A percentile compares a stretch with the other conserved stretches of the same genome.
Conservation (phyloP, 495 filamentous ascomycete genomes). For the Xylaria castorea region DNA sequence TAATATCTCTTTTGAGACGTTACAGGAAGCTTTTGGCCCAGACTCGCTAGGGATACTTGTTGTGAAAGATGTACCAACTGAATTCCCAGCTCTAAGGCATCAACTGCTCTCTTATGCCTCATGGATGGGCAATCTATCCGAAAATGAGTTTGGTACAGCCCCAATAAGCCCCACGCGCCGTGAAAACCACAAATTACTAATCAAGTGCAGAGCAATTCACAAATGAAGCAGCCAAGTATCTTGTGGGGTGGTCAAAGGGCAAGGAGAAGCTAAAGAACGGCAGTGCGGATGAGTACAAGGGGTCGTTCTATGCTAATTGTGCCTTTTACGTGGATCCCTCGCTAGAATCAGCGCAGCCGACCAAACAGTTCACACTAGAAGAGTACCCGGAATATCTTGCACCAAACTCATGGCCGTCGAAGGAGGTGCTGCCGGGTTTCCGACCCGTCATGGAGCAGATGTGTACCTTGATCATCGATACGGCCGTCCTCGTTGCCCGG, state of each 20-base stretch:
- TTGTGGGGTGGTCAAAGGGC: slow-evolving; percentile 80
- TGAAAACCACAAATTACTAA: slow-evolving; percentile 26
- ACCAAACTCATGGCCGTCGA: slow-evolving; percentile 83
- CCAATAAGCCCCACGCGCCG: neutral
- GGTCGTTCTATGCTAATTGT: slow-evolving; percentile 96
- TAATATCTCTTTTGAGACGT: slow-evolving; percentile 70
- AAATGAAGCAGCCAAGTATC: slow-evolving; percentile 66
- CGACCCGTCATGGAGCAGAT: slow-evolving; percentile 72
- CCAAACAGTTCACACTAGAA: slow-evolving; percentile 63
- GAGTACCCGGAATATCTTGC: slow-evolving; percentile 65
- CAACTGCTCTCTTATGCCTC: slow-evolving; percentile 85
- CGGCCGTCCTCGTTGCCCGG: slow-evolving; percentile 81
- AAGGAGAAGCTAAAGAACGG: slow-evolving; percentile 94
- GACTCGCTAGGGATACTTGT: slow-evolving; percentile 91
- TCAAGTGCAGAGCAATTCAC: slow-evolving; percentile 62
- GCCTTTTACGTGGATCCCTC: slow-evolving; percentile 81
- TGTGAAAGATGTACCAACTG: slow-evolving; percentile 78
- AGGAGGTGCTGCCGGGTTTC: slow-evolving; percentile 74
- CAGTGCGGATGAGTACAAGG: slow-evolving; percentile 90
- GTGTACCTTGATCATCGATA: slow-evolving; percentile 85
- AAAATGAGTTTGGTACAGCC: slow-evolving; percentile 70
- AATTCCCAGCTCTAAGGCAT: slow-evolving; percentile 72
- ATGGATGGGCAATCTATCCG: slow-evolving; percentile 82
- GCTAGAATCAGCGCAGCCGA: slow-evolving; percentile 64
- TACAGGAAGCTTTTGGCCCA: slow-evolving; percentile 90